phyloP scores from a whole-genome alignment of 2,329 filamentous ascomycete species.

The Penicillium decumbens region DNA sequence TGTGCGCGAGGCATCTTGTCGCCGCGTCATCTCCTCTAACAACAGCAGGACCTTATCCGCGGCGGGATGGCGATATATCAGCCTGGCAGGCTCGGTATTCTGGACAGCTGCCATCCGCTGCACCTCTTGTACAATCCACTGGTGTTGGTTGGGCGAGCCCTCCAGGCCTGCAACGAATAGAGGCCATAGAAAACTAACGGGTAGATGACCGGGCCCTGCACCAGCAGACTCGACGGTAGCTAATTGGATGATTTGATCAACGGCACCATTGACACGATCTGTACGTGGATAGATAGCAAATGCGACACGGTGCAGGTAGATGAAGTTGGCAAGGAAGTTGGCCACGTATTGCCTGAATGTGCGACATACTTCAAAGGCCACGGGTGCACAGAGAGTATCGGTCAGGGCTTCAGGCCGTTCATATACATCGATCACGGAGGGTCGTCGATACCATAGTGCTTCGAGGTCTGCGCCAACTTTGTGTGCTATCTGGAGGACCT shows the following conservation, averaged over 20 bases:
- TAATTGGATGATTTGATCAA: constrained; percentile 35
- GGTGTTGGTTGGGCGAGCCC: constrained; percentile 29
- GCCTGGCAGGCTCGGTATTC: background rate
- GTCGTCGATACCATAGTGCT: constrained; percentile 32
- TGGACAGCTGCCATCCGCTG: constrained; percentile 27
- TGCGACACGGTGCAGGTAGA: constrained; percentile 36
- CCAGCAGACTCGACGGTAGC: constrained; percentile 27
- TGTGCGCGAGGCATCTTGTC: constrained; percentile 32
- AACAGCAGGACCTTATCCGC: constrained; percentile 30
- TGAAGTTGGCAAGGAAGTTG: constrained; percentile 35
- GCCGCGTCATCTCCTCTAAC: constrained; percentile 33
- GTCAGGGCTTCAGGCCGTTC: constrained; percentile 26
- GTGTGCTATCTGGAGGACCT: constrained; percentile 37
- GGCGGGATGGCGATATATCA: constrained; percentile 27
- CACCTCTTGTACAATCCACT: constrained; percentile 34
- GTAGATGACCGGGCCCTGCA: constrained; percentile 15
- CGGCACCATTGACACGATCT: constrained; percentile 34
- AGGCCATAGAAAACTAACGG: constrained; percentile 35
- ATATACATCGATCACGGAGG: constrained; percentile 32
- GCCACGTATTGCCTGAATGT: constrained; percentile 34
- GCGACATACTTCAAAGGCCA: constrained; percentile 30
- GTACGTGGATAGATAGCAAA: constrained; percentile 38
- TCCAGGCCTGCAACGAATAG: constrained; percentile 34
- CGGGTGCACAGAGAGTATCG: constrained; percentile 22
- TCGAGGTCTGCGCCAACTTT: constrained; percentile 35